These are phyloP conservation scores for Byssothecium circinans DNA, from an alignment of 2,329 filamentous ascomycete species.

Conservation along the genomic window DNA sequence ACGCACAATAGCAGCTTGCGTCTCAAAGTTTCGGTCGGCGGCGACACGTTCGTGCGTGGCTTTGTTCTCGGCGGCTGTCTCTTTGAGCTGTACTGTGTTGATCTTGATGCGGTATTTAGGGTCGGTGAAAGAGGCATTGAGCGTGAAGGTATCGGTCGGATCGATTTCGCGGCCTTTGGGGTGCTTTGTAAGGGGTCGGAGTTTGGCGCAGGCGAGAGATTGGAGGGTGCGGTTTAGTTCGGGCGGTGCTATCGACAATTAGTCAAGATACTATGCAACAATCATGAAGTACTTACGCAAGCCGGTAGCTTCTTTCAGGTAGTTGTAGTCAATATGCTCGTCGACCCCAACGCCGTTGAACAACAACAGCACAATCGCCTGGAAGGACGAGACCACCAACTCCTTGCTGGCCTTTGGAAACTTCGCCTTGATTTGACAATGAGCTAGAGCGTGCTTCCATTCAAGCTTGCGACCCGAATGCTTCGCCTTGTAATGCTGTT, in stretches of 20 bases:
- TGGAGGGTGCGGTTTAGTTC: conserved; percentile 91
- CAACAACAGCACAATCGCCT: conserved; percentile 84
- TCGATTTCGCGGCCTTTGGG: conserved; percentile 83
- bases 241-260: conserved; percentile 57
- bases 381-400: conserved; percentile 85
- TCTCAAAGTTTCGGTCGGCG: conserved; percentile 91
- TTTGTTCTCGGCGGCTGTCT: conserved; percentile 93
- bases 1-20: conserved; percentile 91
- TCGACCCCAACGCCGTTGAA: conserved; percentile 74
- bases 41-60: conserved; percentile 88
- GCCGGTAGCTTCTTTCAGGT: conserved; percentile 74
- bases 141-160: conserved; percentile 76
- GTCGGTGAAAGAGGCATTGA: conserved; percentile 77
- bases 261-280: conserved; percentile 5
- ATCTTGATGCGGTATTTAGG: conserved; percentile 92
- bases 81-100: conserved; percentile 96
- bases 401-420: conserved; percentile 85
- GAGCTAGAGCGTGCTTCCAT: conserved; percentile 92
- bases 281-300: conserved; percentile 57
- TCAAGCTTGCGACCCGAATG: conserved; percentile 83
- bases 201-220: conserved; percentile 88
- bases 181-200: conserved; percentile 79
- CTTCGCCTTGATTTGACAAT: conserved; percentile 79
- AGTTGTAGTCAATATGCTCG: conserved; percentile 70
- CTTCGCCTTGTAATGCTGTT: conserved; percentile 83